These are phyloP conservation scores for Metschnikowia kofuensis DNA, from an alignment of 805 yeast genomes.

Conservation along the genomic window DNA sequence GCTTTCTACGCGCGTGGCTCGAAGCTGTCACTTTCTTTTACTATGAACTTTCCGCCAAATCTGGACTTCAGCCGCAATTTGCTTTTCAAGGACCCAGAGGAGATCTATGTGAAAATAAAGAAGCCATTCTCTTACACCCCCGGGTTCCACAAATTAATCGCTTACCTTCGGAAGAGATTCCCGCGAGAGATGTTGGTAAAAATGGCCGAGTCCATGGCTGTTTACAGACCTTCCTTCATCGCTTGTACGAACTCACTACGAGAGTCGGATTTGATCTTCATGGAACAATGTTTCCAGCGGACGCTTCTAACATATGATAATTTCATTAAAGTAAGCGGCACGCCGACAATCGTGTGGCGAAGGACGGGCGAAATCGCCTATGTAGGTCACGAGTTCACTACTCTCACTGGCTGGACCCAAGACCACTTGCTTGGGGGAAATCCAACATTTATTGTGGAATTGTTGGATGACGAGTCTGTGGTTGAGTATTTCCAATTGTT, in stretches of 20 bases:
- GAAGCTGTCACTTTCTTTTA: conserved; percentile 44
- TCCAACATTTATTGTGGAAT: conserved; percentile 71
- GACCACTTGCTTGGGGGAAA: conserved; percentile 60
- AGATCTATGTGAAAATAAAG: conserved; percentile 70
- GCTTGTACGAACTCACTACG: conserved; percentile 87
- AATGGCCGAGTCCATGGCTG: conserved; percentile 86
- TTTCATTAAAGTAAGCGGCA: conserved; percentile 79
- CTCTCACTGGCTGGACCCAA: conserved; percentile 85
- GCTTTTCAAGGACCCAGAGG: conserved; percentile 61
- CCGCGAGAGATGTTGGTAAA: conserved; percentile 65
- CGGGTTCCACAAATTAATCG: conserved; percentile 80
- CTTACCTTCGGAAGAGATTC: conserved; percentile 71
- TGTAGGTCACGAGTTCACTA: conserved; percentile 90
- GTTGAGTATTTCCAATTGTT: conserved; percentile 85
- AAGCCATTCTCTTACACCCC: conserved; percentile 86
- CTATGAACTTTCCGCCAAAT: conserved; percentile 36
- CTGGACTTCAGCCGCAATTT: conserved; percentile 10
- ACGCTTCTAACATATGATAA: conserved; percentile 86
- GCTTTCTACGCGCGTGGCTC: conserved; percentile 38
- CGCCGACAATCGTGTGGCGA: conserved; percentile 95
- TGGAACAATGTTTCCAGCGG: conserved; percentile 95
- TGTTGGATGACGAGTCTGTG: conserved; percentile 84
- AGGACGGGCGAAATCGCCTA: conserved; percentile 94
- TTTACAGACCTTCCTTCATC: conserved; percentile 86
- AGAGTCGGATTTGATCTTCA: conserved; percentile 87